Conservation (phyloP, 495 filamentous ascomycete species). For the Xylaria grammica region DNA sequence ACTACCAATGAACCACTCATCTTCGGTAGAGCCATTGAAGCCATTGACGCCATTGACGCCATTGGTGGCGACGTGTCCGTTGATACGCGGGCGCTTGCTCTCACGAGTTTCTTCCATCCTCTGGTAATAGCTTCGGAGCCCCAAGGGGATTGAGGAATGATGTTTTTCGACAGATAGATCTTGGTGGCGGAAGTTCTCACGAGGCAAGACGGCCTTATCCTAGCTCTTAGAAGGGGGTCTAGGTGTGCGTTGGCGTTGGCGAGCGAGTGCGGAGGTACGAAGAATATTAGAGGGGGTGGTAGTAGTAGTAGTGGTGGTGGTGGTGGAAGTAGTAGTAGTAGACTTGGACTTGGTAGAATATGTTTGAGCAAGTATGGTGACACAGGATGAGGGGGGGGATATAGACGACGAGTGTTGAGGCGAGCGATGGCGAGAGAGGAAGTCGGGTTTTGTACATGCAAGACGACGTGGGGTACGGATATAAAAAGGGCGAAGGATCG, state of each 20-base stretch:
- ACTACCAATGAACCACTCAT: slow-evolving; percentile 56
- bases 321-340: background rate
- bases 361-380: slow-evolving; percentile 20
- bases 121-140: slow-evolving; percentile 14
- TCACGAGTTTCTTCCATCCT: slow-evolving; percentile 26
- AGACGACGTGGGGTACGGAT: slow-evolving; percentile 6
- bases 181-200: slow-evolving; percentile 4
- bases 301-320: slow-evolving; percentile 4
- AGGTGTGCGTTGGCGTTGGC: slow-evolving; percentile 27
- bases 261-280: slow-evolving; percentile 25
- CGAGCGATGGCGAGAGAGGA: background rate
- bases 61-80: slow-evolving; percentile 14
- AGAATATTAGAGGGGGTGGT: background rate
- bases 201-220: slow-evolving; percentile 37
- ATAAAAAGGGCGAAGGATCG: slow-evolving; percentile 6
- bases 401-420: background rate
- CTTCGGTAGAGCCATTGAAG: slow-evolving; percentile 10
- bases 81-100: slow-evolving; percentile 25
- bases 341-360: too few relatives aligned
- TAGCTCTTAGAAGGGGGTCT: slow-evolving; percentile 28
- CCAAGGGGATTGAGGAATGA: background rate
- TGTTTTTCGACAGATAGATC: background rate
- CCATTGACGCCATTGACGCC: too few relatives aligned
- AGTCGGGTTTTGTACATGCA: background rate
- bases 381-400: slow-evolving; percentile 22